A percentile compares a stretch with the other conserved stretches of the same genome.
Evolutionary conservation across 768 basidiomycete species (phyloP).

Genomic region (Collybia sordida): DNA sequence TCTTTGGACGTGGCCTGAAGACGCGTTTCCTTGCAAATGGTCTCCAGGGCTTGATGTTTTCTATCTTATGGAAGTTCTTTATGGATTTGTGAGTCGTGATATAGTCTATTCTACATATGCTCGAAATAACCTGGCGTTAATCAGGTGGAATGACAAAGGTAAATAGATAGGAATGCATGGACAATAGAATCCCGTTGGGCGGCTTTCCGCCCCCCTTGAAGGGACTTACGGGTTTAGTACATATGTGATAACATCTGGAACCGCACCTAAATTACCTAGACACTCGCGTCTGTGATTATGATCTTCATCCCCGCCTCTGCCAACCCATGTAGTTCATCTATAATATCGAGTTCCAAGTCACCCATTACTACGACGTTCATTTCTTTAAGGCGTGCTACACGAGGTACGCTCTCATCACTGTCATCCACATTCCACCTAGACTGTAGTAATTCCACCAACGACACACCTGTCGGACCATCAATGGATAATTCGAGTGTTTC

Average conservation of each 20-base stretch:
- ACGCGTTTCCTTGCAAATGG: conserved; percentile 91
- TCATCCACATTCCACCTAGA: conserved; percentile 20
- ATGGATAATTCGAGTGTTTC: conserved; percentile 37
- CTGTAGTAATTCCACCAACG: conserved; percentile 36
- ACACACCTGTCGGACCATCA: conserved; percentile 27
- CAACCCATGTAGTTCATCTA: conserved; percentile 15
- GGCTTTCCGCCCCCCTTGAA: no score
- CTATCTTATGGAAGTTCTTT: conserved; percentile 88
- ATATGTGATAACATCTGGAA: no score
- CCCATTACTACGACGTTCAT: conserved; percentile 13
- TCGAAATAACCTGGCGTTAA: neutral
- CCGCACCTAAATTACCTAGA: no score
- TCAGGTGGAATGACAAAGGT: conserved; percentile 12
- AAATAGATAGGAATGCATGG: conserved; percentile 9
- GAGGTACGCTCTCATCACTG: conserved; percentile 1
- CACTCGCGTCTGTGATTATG: conserved; percentile 2
- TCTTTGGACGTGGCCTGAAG: conserved; percentile 89
- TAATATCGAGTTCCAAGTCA: conserved; percentile 15
- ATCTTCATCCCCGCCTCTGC: conserved; percentile 18
- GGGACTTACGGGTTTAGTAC: no score
- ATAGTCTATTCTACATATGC: neutral
- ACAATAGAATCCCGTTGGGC: no score
- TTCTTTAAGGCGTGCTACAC: conserved; percentile 9
- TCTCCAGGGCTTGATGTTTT: conserved; percentile 89
- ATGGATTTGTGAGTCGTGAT: conserved; percentile 71